Conservation (phyloP, 176 grass and related monocot species). For the Pharus latifolius region DNA sequence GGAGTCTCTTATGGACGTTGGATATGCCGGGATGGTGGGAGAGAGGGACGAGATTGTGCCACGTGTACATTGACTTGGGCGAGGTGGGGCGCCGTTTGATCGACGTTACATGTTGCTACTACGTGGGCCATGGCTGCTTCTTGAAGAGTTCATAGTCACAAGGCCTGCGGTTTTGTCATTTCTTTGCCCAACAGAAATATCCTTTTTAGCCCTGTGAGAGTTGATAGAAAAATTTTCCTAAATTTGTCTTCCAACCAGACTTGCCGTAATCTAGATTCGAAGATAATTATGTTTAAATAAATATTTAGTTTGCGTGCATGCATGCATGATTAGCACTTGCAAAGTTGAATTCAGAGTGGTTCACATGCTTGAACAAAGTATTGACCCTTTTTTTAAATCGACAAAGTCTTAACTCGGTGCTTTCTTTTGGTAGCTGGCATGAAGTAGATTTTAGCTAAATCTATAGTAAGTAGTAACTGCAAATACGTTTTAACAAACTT, state of each 20-base stretch:
- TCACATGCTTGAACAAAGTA: too few relatives aligned
- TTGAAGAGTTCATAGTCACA: too few relatives aligned
- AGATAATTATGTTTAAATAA: too few relatives aligned
- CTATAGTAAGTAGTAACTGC: not conserved
- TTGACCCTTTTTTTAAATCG: too few relatives aligned
- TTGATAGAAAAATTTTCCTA: too few relatives aligned
- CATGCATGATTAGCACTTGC: not conserved
- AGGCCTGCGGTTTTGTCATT: too few relatives aligned
- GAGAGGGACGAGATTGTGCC: not conserved
- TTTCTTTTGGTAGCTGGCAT: not conserved
- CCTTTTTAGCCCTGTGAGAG: too few relatives aligned
- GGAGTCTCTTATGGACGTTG: not conserved
- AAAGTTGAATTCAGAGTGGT: not conserved
- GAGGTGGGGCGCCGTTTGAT: not conserved
- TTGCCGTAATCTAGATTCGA: too few relatives aligned
- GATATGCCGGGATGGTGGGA: not conserved
- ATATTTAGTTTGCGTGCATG: too few relatives aligned
- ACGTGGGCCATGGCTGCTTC: not conserved
- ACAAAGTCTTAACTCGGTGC: not conserved
- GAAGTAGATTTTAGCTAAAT: not conserved
- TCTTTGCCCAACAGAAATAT: too few relatives aligned
- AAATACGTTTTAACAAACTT: too few relatives aligned
- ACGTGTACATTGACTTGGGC: not conserved
- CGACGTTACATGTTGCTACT: not conserved
- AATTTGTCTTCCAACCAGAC: too few relatives aligned